Conservation (phyloP, 768 basidiomycete genomes). For the Tubosaeta brunneosetosa region DNA sequence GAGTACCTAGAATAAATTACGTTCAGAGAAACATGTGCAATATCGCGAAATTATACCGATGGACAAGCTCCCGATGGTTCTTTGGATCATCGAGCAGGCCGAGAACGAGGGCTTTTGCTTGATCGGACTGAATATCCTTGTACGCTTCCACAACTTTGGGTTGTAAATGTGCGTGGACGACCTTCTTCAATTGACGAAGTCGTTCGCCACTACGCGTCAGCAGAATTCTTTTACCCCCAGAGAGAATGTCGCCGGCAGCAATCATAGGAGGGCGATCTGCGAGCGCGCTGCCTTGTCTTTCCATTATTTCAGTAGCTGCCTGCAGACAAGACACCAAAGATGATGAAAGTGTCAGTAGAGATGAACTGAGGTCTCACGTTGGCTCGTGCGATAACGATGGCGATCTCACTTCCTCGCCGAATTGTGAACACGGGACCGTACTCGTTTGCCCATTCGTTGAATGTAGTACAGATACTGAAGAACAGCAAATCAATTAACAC, state of each 20-base stretch:
- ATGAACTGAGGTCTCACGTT: constrained; percentile 7
- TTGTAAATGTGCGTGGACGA: constrained; percentile 51
- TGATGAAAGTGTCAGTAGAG: not conserved
- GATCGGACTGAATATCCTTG: constrained; percentile 39
- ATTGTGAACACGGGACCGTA: constrained; percentile 59
- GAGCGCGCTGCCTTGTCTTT: constrained; percentile 49
- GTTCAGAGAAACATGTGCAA: not conserved
- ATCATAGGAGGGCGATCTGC: constrained; percentile 50
- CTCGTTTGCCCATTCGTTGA: constrained; percentile 49
- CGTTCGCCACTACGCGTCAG: constrained; percentile 46
- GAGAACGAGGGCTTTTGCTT: constrained; percentile 18
- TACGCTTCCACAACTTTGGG: constrained; percentile 44
- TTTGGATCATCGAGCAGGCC: constrained; percentile 32
- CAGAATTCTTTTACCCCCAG: constrained; percentile 50
- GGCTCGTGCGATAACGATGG: constrained; percentile 18
- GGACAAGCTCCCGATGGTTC: constrained; percentile 28
- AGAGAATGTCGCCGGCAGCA: constrained; percentile 50
- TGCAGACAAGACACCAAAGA: constrained; percentile 15
- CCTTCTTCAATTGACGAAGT: constrained; percentile 53
- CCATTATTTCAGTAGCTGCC: constrained; percentile 58
- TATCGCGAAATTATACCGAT: constrained; percentile 36
- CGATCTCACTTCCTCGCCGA: constrained; percentile 37
- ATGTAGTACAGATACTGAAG: constrained; percentile 23
- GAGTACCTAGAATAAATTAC: constrained; percentile 21
- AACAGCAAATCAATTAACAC: not conserved